Conservation (phyloP, 1,284 basidiomycete species). For the Rhodotorula sp. region DNA sequence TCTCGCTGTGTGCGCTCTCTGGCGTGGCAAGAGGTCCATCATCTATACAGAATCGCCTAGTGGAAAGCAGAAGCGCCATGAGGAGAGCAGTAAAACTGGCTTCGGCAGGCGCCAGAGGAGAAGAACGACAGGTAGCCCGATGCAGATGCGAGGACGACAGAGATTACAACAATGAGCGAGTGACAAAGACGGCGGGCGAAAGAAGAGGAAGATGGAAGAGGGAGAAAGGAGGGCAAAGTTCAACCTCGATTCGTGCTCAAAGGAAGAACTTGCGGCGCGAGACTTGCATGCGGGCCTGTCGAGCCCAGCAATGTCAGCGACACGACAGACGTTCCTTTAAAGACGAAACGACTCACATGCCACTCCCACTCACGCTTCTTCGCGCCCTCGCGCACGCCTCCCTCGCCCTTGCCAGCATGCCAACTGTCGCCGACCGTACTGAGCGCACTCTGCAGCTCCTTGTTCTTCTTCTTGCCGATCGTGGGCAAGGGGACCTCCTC, state of each 20-base stretch:
- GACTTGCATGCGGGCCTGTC: constrained; percentile 44
- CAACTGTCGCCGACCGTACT: constrained; percentile 41
- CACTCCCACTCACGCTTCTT: constrained; percentile 41
- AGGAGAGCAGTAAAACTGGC: no score
- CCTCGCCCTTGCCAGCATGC: constrained; percentile 42
- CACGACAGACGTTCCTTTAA: background rate
- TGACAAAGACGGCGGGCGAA: background rate
- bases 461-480: constrained; percentile 33
- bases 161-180: background rate
- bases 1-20: background rate
- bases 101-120: no score
- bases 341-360: constrained; percentile 26
- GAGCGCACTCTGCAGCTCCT: constrained; percentile 22
- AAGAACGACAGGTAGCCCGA: background rate
- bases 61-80: no score
- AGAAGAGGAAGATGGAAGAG: background rate
- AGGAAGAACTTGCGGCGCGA: constrained; percentile 43
- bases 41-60: no score
- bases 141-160: no score
- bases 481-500: constrained; percentile 34
- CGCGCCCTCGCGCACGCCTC: constrained; percentile 39
- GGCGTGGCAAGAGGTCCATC: no score
- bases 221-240: no score
- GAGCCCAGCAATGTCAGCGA: background rate
- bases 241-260: background rate